These are phyloP conservation scores for Thelonectria olida DNA, from an alignment of 2,329 filamentous ascomycete species.

Conservation along the genomic window DNA sequence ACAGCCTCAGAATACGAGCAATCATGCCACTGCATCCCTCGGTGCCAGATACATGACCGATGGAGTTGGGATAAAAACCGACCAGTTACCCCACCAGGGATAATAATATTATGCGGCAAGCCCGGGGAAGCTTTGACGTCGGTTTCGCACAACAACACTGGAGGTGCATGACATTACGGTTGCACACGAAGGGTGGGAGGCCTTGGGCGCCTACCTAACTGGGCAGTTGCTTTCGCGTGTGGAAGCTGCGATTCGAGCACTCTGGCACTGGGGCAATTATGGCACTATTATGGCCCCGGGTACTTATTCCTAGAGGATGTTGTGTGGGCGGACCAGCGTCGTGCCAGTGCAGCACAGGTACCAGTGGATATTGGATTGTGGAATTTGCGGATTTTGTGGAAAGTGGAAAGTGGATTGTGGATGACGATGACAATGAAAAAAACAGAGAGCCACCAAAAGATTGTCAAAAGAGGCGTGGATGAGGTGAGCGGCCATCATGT, in stretches of 20 bases:
- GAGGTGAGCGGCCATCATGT: conserved; percentile 28
- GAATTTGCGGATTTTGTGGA: conserved; percentile 30
- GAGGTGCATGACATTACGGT: conserved; percentile 28
- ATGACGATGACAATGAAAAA: conserved; percentile 25
- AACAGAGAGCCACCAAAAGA: background rate
- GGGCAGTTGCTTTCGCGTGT: conserved; percentile 12
- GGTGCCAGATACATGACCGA: conserved; percentile 4
- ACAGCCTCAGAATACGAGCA: conserved; percentile 18
- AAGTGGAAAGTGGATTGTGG: conserved; percentile 30
- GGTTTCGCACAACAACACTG: conserved; percentile 18
- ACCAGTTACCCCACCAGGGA: conserved; percentile 22
- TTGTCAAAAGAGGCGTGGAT: background rate
- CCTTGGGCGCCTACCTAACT: conserved; percentile 37
- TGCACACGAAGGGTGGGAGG: conserved; percentile 21
- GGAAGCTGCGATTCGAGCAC: conserved; percentile 12
- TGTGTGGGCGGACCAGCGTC: conserved; percentile 19
- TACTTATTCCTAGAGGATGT: conserved; percentile 20
- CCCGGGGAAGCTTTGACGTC: conserved; percentile 31
- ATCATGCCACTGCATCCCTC: conserved; percentile 23
- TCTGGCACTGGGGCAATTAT: background rate
- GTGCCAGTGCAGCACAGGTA: conserved; percentile 10
- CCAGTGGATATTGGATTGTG: conserved; percentile 10
- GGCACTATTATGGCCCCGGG: conserved; percentile 18
- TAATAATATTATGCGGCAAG: conserved; percentile 41
- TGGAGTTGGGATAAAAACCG: conserved; percentile 20